Evolutionary conservation across 2,329 filamentous ascomycete genomes (phyloP), one percentile per base, ranked within the genome.

Genomic region (Alternaria triticimaculans): DNA sequence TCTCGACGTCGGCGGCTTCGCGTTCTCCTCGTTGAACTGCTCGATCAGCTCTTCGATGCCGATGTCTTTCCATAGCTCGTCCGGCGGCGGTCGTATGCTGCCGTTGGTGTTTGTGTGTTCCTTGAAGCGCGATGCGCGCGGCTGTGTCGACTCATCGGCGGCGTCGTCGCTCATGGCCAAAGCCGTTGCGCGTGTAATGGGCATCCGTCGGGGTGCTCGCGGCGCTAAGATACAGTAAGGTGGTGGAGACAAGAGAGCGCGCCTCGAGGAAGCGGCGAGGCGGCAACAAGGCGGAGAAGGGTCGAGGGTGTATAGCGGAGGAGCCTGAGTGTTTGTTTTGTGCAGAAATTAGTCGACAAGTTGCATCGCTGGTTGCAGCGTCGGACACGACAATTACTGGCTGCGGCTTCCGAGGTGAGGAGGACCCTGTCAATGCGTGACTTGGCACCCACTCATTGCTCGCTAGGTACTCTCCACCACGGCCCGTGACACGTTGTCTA

Each of bases 61-160:
- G 5, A 76, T 51, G 20, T 75, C 72, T 53, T 69, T 69, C 73
- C 74, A 76, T 44, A 76, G 66, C 59, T 72, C 70, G 26, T 72
- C 72, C 2, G 76, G 76, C 58, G 77, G 76, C 20, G 77, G 65
- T 21, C 68, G 71, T 49, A 79, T 79, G 43, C 60, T 70, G 58
- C 57, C 69, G 20, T 65, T 72, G 6, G 72, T 75, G 65, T 78
- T 78, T 5, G 75, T 76, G 62, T 72, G 74, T 53, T 77, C 75
- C 44, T 58, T 68, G 67, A 77, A 77, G 30, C 70, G 66, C 54
- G 70, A 74, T 14, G 70, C 55, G 62, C 75, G 76, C 44, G 70
- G 67, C 12, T 23, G 62, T 18, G 55, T 60, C n/a, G 71, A 61
- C 46, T 72, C 70, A n/a, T 71, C 68, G 18, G 20, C 50, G 15